Percentiles rank a stretch among this genome's conserved stretches.
Evolutionary conservation across 192 early-diverging fungal genomes (phyloP).

Genomic region (Backusella tuberculispora): DNA sequence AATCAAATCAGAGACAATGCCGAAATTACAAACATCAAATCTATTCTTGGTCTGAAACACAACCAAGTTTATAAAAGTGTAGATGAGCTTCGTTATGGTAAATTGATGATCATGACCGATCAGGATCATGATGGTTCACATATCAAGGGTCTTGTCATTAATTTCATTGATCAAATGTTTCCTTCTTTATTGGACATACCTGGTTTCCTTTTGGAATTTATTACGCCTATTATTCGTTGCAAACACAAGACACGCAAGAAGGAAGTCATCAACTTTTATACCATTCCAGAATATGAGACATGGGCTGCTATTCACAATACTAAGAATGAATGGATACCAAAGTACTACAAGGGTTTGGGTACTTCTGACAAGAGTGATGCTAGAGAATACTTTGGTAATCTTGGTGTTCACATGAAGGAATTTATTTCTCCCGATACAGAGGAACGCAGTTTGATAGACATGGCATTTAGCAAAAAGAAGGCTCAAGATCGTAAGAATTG

Average conservation of each 20-base stretch:
- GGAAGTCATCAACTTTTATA: constrained; percentile 77
- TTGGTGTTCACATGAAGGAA: constrained; percentile 78
- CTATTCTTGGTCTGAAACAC: constrained; percentile 93
- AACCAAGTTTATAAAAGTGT: constrained; percentile 74
- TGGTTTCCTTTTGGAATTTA: constrained; percentile 93
- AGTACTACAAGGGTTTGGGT: constrained; percentile 99
- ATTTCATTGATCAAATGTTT: constrained; percentile 94
- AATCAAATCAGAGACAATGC: constrained; percentile 75
- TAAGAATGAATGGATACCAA: constrained; percentile 81
- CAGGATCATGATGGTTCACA: constrained; percentile 97
- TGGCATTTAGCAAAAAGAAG: constrained; percentile 96
- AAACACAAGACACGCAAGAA: constrained; percentile 61
- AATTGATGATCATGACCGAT: constrained; percentile 99
- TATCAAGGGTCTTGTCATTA: constrained; percentile 97
- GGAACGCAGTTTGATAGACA: constrained; percentile 84
- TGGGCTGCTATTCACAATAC: constrained; percentile 75
- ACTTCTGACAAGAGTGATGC: constrained; percentile 84
- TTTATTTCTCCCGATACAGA: constrained; percentile 62
- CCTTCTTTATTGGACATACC: constrained; percentile 88
- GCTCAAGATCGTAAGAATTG: constrained; percentile 96
- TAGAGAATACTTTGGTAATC: constrained; percentile 88
- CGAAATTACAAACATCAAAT: constrained; percentile 88
- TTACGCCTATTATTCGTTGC: constrained; percentile 93
- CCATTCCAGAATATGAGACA: constrained; percentile 88
- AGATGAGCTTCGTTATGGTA: constrained; percentile 87